Evolutionary conservation across 2,329 filamentous ascomycete genomes (phyloP).

Genomic region (Blumeria hordei): DNA sequence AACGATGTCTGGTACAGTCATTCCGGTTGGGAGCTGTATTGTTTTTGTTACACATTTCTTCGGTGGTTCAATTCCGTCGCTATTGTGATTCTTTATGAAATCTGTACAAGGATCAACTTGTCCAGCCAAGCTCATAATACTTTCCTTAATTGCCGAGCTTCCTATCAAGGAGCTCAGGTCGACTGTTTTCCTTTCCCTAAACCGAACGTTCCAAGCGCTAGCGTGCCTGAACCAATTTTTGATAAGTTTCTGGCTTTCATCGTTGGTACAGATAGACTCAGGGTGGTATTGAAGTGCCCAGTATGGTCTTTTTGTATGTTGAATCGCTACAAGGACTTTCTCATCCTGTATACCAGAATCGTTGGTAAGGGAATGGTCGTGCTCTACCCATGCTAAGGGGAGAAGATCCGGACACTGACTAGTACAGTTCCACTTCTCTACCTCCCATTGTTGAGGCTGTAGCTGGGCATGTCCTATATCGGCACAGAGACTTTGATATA

Average conservation of each 20-base stretch:
- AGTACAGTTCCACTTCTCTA: conserved; percentile 8
- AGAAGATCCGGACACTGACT: conserved; percentile 9
- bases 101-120: conserved; percentile 4
- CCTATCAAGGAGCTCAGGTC: conserved; percentile 5
- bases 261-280: conserved; percentile 42
- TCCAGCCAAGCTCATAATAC: conserved; percentile 10
- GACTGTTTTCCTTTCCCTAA: conserved; percentile 2
- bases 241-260: conserved; percentile 27
- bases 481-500: conserved; percentile 19
- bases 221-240: conserved; percentile 36
- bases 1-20: conserved; percentile 29
- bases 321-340: conserved; percentile 33
- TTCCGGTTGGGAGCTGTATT: conserved; percentile 21
- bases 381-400: conserved; percentile 16
- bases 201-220: conserved; percentile 19
- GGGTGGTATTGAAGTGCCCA: conserved; percentile 51
- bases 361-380: conserved; percentile 7
- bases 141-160: conserved; percentile 8
- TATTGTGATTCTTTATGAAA: conserved; percentile 17
- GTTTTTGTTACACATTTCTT: conserved; percentile 8
- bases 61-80: too few relatives aligned
- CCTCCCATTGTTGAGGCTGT: conserved; percentile 7
- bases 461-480: conserved; percentile 13
- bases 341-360: conserved; percentile 12
- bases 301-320: conserved; percentile 33